A percentile compares a stretch with the other conserved stretches of the same genome.
phyloP scores from a whole-genome alignment of 768 basidiomycete species.

The Hebeloma cylindrosporum region DNA sequence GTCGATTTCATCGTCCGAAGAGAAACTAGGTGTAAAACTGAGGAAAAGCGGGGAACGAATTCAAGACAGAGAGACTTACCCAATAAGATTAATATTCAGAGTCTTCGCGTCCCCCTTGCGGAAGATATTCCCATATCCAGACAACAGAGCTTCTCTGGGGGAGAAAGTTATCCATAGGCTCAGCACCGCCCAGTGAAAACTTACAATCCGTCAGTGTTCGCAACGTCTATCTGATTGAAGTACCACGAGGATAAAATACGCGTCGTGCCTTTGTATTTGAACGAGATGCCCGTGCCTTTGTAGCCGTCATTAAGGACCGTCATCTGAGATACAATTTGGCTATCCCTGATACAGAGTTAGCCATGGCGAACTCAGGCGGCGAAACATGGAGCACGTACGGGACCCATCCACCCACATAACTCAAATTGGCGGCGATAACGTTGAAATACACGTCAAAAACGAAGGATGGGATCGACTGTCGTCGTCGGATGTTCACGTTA shows the following conservation, averaged over 20 bases:
- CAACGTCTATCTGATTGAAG: constrained; percentile 26
- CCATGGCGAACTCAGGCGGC: not conserved
- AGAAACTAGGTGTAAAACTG: constrained; percentile 24
- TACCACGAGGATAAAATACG: constrained; percentile 32
- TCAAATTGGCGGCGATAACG: constrained; percentile 16
- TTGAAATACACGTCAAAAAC: constrained; percentile 16
- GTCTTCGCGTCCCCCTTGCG: constrained; percentile 30
- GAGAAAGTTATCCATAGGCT: not conserved
- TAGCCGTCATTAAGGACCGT: constrained; percentile 34
- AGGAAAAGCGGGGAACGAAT: constrained; percentile 16
- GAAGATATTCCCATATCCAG: constrained; percentile 32
- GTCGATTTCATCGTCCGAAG: constrained; percentile 21
- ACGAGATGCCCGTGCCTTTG: constrained; percentile 29
- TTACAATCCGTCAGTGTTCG: constrained; percentile 13
- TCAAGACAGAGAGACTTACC: constrained; percentile 16
- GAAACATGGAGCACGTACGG: constrained; percentile 12
- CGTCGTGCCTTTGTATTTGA: constrained; percentile 26
- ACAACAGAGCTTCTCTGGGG: not conserved
- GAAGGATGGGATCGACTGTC: no score
- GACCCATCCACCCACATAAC: constrained; percentile 19
- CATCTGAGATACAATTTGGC: constrained; percentile 32
- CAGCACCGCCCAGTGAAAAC: constrained; percentile 22
- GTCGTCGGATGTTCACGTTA: no score
- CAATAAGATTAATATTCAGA: constrained; percentile 41
- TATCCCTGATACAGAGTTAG: constrained; percentile 14